These are phyloP conservation scores for Biscogniauxia mediterranea DNA, from an alignment of 2,329 filamentous ascomycete genomes.

Conservation along the genomic window DNA sequence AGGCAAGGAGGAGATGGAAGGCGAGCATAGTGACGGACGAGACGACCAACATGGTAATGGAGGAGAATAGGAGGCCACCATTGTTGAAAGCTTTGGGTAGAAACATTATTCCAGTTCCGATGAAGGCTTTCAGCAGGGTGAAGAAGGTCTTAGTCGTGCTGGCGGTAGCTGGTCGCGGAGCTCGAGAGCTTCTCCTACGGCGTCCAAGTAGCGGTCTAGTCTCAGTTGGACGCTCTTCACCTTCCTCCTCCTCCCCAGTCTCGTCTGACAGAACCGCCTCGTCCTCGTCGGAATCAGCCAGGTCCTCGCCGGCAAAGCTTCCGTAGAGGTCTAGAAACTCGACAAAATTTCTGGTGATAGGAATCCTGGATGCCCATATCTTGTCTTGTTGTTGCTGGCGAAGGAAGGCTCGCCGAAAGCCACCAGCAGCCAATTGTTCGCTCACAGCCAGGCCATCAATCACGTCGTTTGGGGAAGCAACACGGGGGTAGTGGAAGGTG, in stretches of 20 bases:
- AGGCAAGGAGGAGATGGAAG: slow-evolving; percentile 70
- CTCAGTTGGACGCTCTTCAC: slow-evolving; percentile 44
- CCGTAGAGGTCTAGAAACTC: slow-evolving; percentile 76
- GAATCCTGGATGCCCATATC: slow-evolving; percentile 43
- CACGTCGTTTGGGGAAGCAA: slow-evolving; percentile 40
- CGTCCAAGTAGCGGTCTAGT: slow-evolving; percentile 59
- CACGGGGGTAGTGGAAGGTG: slow-evolving; percentile 63
- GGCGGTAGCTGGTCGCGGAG: slow-evolving; percentile 56
- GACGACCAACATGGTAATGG: slow-evolving; percentile 63
- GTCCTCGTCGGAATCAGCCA: slow-evolving; percentile 60
- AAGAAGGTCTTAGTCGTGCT: slow-evolving; percentile 73
- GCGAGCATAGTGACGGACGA: slow-evolving; percentile 67
- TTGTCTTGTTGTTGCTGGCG: slow-evolving; percentile 36
- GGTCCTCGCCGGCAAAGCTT: slow-evolving; percentile 72
- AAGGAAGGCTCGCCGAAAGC: slow-evolving; percentile 50
- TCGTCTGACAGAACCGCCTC: slow-evolving; percentile 45
- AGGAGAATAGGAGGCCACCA: slow-evolving; percentile 73
- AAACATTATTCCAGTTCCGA: slow-evolving; percentile 81
- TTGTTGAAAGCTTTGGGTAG: slow-evolving; percentile 74
- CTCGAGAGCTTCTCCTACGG: slow-evolving; percentile 48
- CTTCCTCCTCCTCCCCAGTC: slow-evolving; percentile 36
- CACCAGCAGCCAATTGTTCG: slow-evolving; percentile 38
- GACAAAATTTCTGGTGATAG: slow-evolving; percentile 68
- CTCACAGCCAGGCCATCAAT: slow-evolving; percentile 31
- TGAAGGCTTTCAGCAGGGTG: slow-evolving; percentile 74